phyloP scores from a whole-genome alignment of 345 rosid species.

The Eucalyptus caleyi region DNA sequence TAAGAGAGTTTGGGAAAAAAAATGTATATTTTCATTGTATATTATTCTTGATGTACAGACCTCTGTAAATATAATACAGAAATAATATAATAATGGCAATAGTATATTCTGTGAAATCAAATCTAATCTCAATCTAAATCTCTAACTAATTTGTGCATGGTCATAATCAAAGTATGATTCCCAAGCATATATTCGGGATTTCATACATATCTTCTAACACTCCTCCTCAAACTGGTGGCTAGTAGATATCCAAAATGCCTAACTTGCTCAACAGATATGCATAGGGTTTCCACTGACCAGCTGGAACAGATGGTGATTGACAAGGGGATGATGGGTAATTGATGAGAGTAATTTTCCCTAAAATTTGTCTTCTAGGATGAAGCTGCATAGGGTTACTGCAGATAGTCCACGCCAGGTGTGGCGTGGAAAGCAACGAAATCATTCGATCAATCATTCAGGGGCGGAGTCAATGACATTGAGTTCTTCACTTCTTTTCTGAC shows the following conservation, averaged over 20 bases:
- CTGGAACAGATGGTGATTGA: neutral
- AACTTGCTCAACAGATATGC: neutral
- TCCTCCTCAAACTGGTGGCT: too few species aligned
- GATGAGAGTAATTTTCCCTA: neutral
- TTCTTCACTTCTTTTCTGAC: neutral
- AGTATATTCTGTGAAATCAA: too few species aligned
- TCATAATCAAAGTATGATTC: too few species aligned
- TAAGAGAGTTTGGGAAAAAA: neutral
- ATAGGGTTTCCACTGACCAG: neutral
- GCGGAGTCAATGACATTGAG: neutral
- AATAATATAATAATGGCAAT: too few species aligned
- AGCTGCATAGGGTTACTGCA: neutral
- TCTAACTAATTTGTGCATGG: too few species aligned
- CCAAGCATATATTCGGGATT: rapidly evolving
- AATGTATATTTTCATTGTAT: neutral
- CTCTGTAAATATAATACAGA: too few species aligned
- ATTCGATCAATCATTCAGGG: neutral
- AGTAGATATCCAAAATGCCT: too few species aligned
- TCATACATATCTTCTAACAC: too few species aligned
- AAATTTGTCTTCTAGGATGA: neutral
- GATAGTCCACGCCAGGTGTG: neutral
- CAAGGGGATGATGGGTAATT: neutral
- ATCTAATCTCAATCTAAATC: too few species aligned
- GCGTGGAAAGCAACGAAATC: neutral
- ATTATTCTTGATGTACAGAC: too few species aligned